These are phyloP conservation scores for Cornus florida DNA, from an alignment of 148 eudicot species.

Conservation along the genomic window DNA sequence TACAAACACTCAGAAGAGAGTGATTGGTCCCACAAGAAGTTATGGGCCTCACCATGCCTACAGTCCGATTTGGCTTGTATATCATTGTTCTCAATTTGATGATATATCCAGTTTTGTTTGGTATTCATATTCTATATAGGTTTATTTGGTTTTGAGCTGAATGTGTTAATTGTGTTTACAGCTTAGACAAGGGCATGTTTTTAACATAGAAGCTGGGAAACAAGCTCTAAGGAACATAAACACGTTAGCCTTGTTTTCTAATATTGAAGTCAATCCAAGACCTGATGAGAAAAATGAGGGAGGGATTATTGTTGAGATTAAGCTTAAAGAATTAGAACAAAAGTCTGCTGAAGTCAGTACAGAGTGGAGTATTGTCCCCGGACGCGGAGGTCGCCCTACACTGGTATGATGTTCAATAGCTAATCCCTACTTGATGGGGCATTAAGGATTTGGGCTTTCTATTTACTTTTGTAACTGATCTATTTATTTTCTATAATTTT, in stretches of 20 bases:
- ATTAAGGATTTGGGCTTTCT: background rate
- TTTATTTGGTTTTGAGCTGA: background rate
- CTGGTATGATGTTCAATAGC: slow-evolving; percentile 48
- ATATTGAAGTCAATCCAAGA: slow-evolving; percentile 93
- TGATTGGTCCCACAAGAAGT: too few species aligned
- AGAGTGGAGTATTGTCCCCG: slow-evolving; percentile 97
- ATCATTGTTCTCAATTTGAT: background rate
- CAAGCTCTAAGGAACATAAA: slow-evolving; percentile 93
- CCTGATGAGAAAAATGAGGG: slow-evolving; percentile 96
- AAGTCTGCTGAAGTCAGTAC: slow-evolving; percentile 95
- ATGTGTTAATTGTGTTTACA: slow-evolving; percentile 34
- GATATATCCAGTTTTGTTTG: background rate
- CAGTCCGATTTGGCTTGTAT: too few species aligned
- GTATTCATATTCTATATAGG: background rate
- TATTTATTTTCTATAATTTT: slow-evolving; percentile 21
- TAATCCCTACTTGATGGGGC: background rate
- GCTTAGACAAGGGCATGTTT: slow-evolving; percentile 84
- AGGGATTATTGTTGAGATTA: slow-evolving; percentile 90
- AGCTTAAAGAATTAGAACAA: slow-evolving; percentile 92
- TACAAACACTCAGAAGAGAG: too few species aligned
- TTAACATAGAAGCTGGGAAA: slow-evolving; percentile 93
- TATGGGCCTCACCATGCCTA: too few species aligned
- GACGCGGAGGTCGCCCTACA: slow-evolving; percentile 89
- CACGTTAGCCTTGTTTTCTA: slow-evolving; percentile 84
- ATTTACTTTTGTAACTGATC: background rate